Base-by-base conservation (phyloP, 495 filamentous ascomycete species). In the Aspergillus heteromorphus region DNA sequence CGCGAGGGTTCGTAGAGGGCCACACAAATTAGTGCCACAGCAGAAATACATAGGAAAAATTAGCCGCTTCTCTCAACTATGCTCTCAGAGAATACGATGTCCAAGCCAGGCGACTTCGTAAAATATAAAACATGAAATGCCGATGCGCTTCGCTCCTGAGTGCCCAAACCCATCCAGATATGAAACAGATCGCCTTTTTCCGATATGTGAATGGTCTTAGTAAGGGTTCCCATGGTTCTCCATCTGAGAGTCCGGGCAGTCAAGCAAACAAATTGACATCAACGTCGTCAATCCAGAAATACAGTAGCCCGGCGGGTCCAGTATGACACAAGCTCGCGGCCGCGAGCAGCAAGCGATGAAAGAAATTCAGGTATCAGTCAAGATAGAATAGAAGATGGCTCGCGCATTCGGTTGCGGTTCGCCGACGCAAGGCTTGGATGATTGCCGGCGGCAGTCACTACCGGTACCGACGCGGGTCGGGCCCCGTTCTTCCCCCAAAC, bases 401-500 rank as follows among this genome's bases (percentile, higher is more conserved):
- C 7, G 23, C 23, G 23, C 23, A 27, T 27, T 27, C 23, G 29
- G 31, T 38, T 40, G 42, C 30, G 16, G 34, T 48, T 10, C 41
- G 23, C 16, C 17, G 17, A 40, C 30, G 20, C 30, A 27, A 11
- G 31, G 30, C 40, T 38, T 25, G 7, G 17, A 16, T 21, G 43
- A 47, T 16, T 16, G 43, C 21, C 9, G 51, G 11, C 40, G 23
- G 20, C 29, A 43, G 18, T 38, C 30, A 57, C 64, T 62, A 74
- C 47, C 67, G 65, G 13, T 56, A 64, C 30, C 72, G 72, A 61
- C 63, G 66, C 34, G 66, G 51, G 18, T 59, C 55, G 11, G 72
- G 70, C 17, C 70, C 70, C 53, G 63, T 63, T 53, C 67, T 62
- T 42, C 70, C 70, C 17, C 65, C 57, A 27, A 62, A 71, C 13